phyloP scores from a whole-genome alignment of 2,329 filamentous ascomycete species.

The Diaporthe humulicola region DNA sequence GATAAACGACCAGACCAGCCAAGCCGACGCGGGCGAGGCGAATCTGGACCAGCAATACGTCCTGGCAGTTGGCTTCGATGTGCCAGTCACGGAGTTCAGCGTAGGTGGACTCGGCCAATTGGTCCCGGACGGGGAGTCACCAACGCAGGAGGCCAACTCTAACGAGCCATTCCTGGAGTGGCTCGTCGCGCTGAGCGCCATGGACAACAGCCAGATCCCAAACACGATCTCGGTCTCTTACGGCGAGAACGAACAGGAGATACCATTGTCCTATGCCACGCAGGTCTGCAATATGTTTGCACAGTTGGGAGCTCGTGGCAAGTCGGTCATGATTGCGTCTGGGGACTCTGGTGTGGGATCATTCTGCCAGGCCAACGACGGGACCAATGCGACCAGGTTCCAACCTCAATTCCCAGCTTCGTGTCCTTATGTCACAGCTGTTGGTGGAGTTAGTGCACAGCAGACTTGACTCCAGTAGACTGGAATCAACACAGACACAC shows the following conservation, averaged over 20 bases:
- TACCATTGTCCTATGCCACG: conserved; percentile 69
- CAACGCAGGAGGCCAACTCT: conserved; percentile 54
- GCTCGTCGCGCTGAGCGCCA: conserved; percentile 68
- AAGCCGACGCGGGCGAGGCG: conserved; percentile 42
- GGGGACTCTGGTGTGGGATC: conserved; percentile 71
- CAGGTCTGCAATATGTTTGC: conserved; percentile 72
- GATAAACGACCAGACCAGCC: conserved; percentile 53
- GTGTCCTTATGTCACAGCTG: conserved; percentile 77
- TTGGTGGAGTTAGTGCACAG: conserved; percentile 62
- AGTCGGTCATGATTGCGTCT: conserved; percentile 71
- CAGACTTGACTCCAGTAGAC: neutral
- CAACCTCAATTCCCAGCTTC: conserved; percentile 74
- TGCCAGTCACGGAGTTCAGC: conserved; percentile 46
- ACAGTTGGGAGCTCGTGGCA: conserved; percentile 73
- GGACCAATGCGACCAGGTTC: conserved; percentile 64
- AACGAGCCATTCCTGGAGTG: conserved; percentile 78
- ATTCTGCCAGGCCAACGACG: conserved; percentile 70
- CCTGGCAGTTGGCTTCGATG: conserved; percentile 42
- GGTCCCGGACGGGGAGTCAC: conserved; percentile 45
- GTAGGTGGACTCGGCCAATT: conserved; percentile 53
- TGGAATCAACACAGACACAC: neutral
- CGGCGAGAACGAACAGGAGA: conserved; percentile 72
- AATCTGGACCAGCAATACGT: conserved; percentile 48
- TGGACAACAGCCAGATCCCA: conserved; percentile 66
- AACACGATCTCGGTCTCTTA: conserved; percentile 75